A percentile compares a stretch with the other conserved stretches of the same genome.
These are phyloP conservation scores for Globisporangium recalcitrans DNA, from an alignment of 352 stramenopile genomes.

Conservation along the genomic window DNA sequence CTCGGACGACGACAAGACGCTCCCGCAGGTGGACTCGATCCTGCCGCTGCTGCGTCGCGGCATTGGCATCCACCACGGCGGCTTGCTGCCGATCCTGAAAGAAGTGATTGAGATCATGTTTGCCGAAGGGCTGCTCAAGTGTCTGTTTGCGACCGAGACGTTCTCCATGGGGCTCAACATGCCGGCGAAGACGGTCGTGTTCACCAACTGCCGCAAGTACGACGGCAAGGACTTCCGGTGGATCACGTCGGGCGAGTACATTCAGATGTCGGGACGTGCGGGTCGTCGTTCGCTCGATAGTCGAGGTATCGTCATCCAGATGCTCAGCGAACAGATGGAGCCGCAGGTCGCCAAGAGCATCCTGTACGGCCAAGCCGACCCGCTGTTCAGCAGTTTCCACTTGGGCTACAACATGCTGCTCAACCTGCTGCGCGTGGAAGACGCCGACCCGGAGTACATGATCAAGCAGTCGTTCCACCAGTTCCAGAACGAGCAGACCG, in stretches of 20 bases:
- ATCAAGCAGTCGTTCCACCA: slow-evolving; percentile 98
- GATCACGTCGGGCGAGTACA: slow-evolving; percentile 95
- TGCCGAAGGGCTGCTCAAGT: slow-evolving; percentile 96
- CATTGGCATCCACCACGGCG: slow-evolving; percentile 99
- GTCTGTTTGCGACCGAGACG: slow-evolving; percentile 98
- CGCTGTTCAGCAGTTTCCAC: slow-evolving; percentile 90
- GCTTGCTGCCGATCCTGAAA: slow-evolving; percentile 98
- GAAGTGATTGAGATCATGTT: slow-evolving; percentile 94
- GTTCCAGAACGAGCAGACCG: slow-evolving; percentile 86
- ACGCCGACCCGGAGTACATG: slow-evolving; percentile 96
- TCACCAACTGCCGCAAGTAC: slow-evolving; percentile 96
- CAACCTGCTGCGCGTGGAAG: slow-evolving; percentile 98
- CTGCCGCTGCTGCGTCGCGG: slow-evolving; percentile 95
- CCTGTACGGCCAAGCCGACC: slow-evolving; percentile 76
- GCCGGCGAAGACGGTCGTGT: slow-evolving; percentile 99
- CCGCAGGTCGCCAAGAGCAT: slow-evolving; percentile 94
- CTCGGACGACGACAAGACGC: slow-evolving; percentile 94
- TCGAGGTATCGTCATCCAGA: slow-evolving; percentile 97
- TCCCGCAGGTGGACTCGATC: slow-evolving; percentile 97
- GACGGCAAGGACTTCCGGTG: slow-evolving; percentile 95
- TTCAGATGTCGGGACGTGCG: slow-evolving; percentile 95
- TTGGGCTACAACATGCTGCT: slow-evolving; percentile 99
- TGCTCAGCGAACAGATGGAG: slow-evolving; percentile 99
- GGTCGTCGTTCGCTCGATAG: slow-evolving; percentile 97
- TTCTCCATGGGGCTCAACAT: slow-evolving; percentile 99